These are phyloP conservation scores for Backusella psychrophila DNA, from an alignment of 192 early-diverging fungal genomes.

Conservation along the genomic window DNA sequence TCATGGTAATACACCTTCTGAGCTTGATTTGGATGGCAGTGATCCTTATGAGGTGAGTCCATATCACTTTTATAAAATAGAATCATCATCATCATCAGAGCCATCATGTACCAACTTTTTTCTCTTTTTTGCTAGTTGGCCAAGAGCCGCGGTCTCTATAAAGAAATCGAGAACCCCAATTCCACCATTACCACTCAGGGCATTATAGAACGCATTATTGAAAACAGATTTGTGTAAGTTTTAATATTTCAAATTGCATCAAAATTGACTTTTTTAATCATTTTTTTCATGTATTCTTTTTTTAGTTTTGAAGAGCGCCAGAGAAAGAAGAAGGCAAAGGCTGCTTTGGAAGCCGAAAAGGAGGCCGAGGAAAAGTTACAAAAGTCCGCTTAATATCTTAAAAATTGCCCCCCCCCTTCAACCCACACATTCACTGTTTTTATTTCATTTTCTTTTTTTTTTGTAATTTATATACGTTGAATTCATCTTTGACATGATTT, in stretches of 20 bases:
- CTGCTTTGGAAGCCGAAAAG: conserved; percentile 60
- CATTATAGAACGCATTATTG: conserved; percentile 89
- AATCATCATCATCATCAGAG: background rate
- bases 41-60: conserved; percentile 74
- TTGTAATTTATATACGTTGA: conserved; percentile 5
- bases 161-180: conserved; percentile 74
- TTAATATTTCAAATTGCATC: background rate
- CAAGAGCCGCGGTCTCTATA: conserved; percentile 72
- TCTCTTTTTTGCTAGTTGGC: conserved; percentile 52
- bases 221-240: conserved; percentile 73
- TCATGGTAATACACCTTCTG: conserved; percentile 66
- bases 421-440: background rate
- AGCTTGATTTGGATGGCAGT: conserved; percentile 66
- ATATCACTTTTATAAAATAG: background rate
- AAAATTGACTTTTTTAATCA: background rate
- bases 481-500: background rate
- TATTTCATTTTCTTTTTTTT: background rate
- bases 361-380: conserved; percentile 57
- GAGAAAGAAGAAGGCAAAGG: conserved; percentile 71
- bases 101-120: background rate
- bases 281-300: background rate
- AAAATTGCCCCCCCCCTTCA: no score
- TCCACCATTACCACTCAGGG: conserved; percentile 77
- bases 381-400: background rate
- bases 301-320: conserved; percentile 67